Evolutionary conservation across 805 yeast genomes (phyloP), one percentile per base, ranked within the genome.

Genomic region (Schizosaccharomyces osmophilus): DNA sequence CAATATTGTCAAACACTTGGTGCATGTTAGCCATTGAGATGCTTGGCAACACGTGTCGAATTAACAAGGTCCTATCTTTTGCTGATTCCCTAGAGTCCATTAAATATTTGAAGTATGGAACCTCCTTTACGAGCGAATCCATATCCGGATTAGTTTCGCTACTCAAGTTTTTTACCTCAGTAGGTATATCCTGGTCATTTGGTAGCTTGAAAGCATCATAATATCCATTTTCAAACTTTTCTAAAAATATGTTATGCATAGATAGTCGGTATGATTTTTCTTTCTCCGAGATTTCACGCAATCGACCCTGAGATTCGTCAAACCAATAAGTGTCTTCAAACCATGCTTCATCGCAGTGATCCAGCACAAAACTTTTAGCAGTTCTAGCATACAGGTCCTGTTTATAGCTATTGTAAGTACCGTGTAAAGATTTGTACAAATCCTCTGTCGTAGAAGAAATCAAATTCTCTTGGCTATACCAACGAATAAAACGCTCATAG

Each of bases 291-390:
- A 51, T 29, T 24, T 22, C 31, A 45, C 22, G 51, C 36, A 51
- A 22, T 22, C 36, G 31, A 24, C 36, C 57, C 15, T 51, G 36
- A 24, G 31, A 24, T 29, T 22, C 57, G 36, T 24, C 63, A 4
- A 63, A 62, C 45, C 59, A 63, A 54, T 65, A 65, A 13, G 61
- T 51, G 48, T 65, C 66, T 36, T 63, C 61, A 61, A 65, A 65
- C 66, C 66, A 65, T n/a, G 60, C 61, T 31, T 65, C 66, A 42
- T 63, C 55, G 15, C 31, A 62, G 55, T 63, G 66, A 48, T 57
- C 61, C 22, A 61, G 60, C 17, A 65, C 66, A 43, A 65, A 65
- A 1, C 64, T 64, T 17, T 64, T 59, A 5, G 66, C 64, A n/a
- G 63, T 59, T 19, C 64, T 54, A 15, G 66, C 66, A 59, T 62